Evolutionary conservation across 2,329 filamentous ascomycete genomes (phyloP).

Genomic region (Orbilia brochopaga): DNA sequence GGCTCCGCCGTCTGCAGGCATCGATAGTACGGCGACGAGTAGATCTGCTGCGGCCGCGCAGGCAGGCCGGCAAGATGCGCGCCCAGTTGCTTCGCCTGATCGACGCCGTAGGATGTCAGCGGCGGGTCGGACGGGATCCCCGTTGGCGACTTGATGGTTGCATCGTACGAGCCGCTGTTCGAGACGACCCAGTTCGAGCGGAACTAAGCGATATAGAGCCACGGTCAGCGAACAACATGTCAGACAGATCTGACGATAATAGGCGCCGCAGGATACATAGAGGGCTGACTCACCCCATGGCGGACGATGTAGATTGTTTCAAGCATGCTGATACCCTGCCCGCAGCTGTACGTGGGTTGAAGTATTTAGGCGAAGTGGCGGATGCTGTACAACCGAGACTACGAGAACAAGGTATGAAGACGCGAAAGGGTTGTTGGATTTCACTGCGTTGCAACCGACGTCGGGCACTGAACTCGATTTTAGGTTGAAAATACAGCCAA

Average conservation of each 20-base stretch:
- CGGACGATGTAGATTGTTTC: constrained; percentile 76
- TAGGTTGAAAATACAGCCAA: not conserved
- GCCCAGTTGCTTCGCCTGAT: constrained; percentile 79
- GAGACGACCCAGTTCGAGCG: constrained; percentile 90
- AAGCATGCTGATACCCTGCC: constrained; percentile 64
- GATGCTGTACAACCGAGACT: no score
- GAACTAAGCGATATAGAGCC: constrained; percentile 66
- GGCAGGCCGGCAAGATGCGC: constrained; percentile 64
- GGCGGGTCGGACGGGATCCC: constrained; percentile 86
- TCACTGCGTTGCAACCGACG: constrained; percentile 15
- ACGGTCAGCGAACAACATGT: constrained; percentile 16
- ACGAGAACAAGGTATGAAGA: not conserved
- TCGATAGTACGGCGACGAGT: constrained; percentile 84
- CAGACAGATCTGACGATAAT: no score
- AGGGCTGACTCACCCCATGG: constrained; percentile 69
- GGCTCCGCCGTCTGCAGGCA: constrained; percentile 84
- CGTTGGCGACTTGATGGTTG: constrained; percentile 78
- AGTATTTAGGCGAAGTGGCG: no score
- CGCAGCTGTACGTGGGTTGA: not conserved
- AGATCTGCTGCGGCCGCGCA: constrained; percentile 76
- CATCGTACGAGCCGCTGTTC: constrained; percentile 76
- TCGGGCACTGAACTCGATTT: not conserved
- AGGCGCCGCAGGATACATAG: constrained; percentile 30
- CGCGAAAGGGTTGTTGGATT: constrained; percentile 18
- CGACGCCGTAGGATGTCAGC: constrained; percentile 82